Conservation (phyloP, 257 asterid genomes). For the Primulina eburnea region DNA sequence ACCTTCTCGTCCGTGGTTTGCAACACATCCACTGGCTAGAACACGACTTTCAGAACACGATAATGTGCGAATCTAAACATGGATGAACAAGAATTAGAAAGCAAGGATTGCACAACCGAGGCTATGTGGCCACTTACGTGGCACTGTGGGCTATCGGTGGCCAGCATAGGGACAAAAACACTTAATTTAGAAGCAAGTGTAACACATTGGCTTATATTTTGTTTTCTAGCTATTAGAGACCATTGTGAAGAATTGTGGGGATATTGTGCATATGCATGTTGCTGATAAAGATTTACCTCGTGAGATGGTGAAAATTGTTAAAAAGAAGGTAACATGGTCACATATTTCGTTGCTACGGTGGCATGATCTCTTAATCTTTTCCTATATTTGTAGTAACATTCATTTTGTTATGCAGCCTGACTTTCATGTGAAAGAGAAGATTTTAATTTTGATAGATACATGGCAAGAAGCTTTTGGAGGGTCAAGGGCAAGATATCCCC, state of each 20-base stretch:
- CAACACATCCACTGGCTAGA: too few relatives aligned
- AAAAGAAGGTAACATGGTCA: constrained; percentile 61
- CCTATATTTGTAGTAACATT: constrained; percentile 21
- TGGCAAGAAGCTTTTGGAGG: constrained; percentile 99
- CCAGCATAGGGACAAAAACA: not conserved
- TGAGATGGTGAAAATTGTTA: constrained; percentile 75
- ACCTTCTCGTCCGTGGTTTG: too few relatives aligned
- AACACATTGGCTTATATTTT: constrained; percentile 14
- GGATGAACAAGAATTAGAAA: not conserved
- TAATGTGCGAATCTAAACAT: not conserved
- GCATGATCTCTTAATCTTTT: constrained; percentile 15
- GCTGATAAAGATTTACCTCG: constrained; percentile 73
- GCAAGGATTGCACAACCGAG: not conserved
- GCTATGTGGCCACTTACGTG: not conserved
- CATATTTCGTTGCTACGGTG: not conserved
- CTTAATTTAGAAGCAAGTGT: not conserved
- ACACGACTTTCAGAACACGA: too few relatives aligned
- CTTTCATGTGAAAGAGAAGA: constrained; percentile 96
- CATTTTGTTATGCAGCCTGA: constrained; percentile 76
- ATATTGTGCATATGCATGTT: constrained; percentile 75
- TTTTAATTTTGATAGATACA: constrained; percentile 88
- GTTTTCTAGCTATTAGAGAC: constrained; percentile 69
- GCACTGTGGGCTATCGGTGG: not conserved
- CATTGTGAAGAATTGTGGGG: constrained; percentile 81
- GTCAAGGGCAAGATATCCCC: constrained; percentile 89